phyloP scores from a whole-genome alignment of 148 eudicot genomes.

The Spergularia marina region DNA sequence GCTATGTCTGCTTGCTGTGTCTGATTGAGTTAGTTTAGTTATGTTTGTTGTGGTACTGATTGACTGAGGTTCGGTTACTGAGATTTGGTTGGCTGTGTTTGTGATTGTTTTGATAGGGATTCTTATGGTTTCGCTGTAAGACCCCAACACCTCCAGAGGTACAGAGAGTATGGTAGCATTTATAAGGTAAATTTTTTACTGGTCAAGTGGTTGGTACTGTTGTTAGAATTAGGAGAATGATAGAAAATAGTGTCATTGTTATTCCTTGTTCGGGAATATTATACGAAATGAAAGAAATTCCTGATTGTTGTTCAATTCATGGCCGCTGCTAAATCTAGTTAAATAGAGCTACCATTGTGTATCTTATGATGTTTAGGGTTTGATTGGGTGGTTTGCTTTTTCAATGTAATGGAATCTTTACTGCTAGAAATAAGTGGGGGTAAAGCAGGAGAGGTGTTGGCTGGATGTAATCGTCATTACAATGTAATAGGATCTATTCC shows the following conservation, averaged over 20 bases:
- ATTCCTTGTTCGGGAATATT: background rate
- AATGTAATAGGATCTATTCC: too few relatives aligned
- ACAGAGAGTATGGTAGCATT: constrained; percentile 59
- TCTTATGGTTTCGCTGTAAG: constrained; percentile 88
- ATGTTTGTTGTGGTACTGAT: too few relatives aligned
- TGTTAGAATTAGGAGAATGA: background rate
- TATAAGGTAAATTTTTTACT: constrained; percentile 49
- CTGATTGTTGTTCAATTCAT: background rate
- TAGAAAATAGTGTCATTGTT: background rate
- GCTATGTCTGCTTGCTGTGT: background rate
- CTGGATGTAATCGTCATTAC: too few relatives aligned
- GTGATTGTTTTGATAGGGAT: constrained; percentile 57
- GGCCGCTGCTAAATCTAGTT: background rate
- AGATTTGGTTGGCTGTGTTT: constrained; percentile 16
- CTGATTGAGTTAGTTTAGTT: too few relatives aligned
- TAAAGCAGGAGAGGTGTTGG: too few relatives aligned
- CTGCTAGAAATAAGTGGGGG: too few relatives aligned
- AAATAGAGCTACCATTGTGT: background rate
- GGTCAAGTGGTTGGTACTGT: background rate
- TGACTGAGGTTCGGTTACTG: background rate
- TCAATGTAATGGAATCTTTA: too few relatives aligned
- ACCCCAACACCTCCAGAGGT: constrained; percentile 79
- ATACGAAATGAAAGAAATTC: background rate
- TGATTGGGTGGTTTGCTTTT: too few relatives aligned
- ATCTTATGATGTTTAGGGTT: background rate